phyloP scores from a whole-genome alignment of 805 yeast species.

The Candida lessepsii region DNA sequence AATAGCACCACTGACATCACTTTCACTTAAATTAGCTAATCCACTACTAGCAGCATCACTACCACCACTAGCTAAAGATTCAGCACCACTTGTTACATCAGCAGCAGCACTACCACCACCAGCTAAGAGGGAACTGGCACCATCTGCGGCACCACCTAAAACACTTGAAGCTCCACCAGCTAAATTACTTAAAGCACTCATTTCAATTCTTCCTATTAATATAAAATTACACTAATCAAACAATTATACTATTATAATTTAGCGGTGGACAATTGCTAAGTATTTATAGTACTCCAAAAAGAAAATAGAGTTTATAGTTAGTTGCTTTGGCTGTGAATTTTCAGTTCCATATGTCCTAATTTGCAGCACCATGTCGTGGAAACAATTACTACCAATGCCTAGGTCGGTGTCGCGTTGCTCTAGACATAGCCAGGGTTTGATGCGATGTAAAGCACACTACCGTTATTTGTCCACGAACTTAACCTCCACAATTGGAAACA shows the following conservation, averaged over 20 bases:
- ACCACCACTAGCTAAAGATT: conserved; percentile 18
- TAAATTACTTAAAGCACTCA: conserved; percentile 3
- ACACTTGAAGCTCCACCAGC: conserved; percentile 1
- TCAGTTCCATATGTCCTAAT: neutral
- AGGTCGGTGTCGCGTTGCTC: conserved; percentile 1
- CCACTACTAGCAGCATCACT: conserved; percentile 11
- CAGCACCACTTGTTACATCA: conserved; percentile 3
- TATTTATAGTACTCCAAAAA: conserved; percentile 1
- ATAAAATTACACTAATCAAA: conserved; percentile 2
- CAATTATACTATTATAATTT: conserved; percentile 1
- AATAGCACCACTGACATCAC: conserved; percentile 20
- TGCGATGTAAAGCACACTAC: conserved; percentile 2
- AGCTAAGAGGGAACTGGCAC: conserved; percentile 10
- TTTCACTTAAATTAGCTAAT: conserved; percentile 7
- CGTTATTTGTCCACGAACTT: neutral
- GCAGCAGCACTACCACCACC: conserved; percentile 18
- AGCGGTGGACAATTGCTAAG: neutral
- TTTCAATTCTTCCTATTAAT: neutral
- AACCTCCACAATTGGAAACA: conserved; percentile 1
- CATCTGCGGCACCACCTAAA: conserved; percentile 9
- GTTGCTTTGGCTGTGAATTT: conserved; percentile 6
- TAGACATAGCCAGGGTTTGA: conserved; percentile 2
- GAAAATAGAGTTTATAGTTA: neutral
- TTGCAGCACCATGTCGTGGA: conserved; percentile 2
- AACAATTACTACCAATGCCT: neutral